Evolutionary conservation across 202 grass and related monocot genomes (phyloP).

Genomic region (Tripidium arundinaceum): DNA sequence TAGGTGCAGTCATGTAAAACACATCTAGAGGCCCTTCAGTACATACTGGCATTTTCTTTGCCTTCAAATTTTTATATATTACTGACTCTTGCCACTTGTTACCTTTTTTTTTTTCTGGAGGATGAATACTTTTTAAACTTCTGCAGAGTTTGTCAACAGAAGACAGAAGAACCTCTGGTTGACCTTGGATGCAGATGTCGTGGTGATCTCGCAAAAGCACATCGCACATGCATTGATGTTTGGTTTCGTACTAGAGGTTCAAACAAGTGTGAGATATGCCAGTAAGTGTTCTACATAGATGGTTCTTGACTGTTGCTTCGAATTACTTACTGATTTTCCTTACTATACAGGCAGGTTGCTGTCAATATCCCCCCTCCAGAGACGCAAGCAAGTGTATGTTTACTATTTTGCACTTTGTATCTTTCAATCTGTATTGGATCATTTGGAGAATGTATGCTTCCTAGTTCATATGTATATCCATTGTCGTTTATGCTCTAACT

Average conservation of each 20-base stretch:
- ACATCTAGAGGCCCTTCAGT: neutral
- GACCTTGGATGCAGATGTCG: constrained; percentile 92
- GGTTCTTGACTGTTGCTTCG: neutral
- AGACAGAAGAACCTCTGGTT: constrained; percentile 80
- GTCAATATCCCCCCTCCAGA: constrained; percentile 84
- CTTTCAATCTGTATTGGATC: neutral
- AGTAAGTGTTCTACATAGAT: constrained; percentile 60
- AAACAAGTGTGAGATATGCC: constrained; percentile 99
- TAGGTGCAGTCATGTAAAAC: constrained; percentile 13
- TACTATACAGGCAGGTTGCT: constrained; percentile 68
- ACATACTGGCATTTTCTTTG: neutral
- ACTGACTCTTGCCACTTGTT: neutral
- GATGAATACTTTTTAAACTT: constrained; percentile 10
- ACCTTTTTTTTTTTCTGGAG: neutral
- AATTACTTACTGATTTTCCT: constrained; percentile 31
- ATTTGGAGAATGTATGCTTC: constrained; percentile 22
- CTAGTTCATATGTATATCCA: neutral
- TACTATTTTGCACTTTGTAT: neutral
- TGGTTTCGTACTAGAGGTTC: constrained; percentile 93
- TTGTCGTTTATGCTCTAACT: neutral
- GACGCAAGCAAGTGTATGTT: constrained; percentile 79
- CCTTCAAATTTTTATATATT: neutral
- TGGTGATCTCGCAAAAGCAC: constrained; percentile 88
- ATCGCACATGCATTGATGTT: constrained; percentile 75
- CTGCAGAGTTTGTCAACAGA: constrained; percentile 87